Evolutionary conservation across 1,139 yeast species (phyloP), one percentile per base, ranked within the genome.

Genomic region (Suhomyces maxii): DNA sequence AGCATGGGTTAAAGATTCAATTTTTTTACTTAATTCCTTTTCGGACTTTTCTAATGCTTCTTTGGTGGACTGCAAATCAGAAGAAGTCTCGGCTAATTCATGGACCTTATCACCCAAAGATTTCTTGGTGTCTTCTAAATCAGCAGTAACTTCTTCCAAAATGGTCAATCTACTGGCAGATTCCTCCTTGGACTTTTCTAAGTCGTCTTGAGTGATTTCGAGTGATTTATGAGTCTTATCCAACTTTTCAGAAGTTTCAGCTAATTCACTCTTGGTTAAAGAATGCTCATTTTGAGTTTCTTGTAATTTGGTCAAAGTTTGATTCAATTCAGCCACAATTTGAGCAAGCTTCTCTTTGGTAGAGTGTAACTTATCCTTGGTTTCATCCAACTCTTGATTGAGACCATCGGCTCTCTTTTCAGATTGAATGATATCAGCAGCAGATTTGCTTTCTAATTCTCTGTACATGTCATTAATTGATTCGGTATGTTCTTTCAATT

Each of bases 371-470:
- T 37, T 37, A 7, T 37, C 34, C 14, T 26, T 13, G 26, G 14
- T 23, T 26, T 37, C 14, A n/a, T 37, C 18, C 40, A 37, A 37
- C 37, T 45, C 25, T 39, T 39, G 12, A 12, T 34, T 26, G 23
- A 36, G 45, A 26, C 54, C 54, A 3, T 61, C 61, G 10, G 63
- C 55, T 25, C 63, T 44, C 31, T 49, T 53, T 47, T 66, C 69
- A 43, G 66, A 53, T 42, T 63, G 60, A 28, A 37, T 18, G 9
- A 14, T 13, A 48, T 47, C 34, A 9, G 35, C 12, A n/a, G 18
- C 34, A 18, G 41, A 23, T 31, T 39, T 40, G 23, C 35, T 31
- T n/a, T 45, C 42, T 8, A 46, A 35, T 25, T 42, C 47, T 11
- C 37, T 34, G 26, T 41, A 39, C 31, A 18, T 30, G 12, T 25